Evolutionary conservation across 139 green algal genomes (phyloP).

Genomic region (Axilococcus clingmanii): DNA sequence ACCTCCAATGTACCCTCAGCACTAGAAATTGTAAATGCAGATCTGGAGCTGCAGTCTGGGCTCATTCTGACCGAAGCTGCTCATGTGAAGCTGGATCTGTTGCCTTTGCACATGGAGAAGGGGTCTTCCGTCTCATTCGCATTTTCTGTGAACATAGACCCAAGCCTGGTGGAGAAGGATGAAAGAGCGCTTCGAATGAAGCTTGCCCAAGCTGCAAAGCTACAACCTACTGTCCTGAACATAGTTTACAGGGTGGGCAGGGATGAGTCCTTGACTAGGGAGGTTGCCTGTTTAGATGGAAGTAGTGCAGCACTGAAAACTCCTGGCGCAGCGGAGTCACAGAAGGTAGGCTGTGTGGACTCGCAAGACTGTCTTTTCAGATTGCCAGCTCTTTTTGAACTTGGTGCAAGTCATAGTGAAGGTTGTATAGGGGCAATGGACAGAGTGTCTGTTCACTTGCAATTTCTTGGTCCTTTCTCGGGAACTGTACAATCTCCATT

Average conservation of each 20-base stretch:
- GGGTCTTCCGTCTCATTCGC: constrained; percentile 3
- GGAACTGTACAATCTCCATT: constrained; percentile 24
- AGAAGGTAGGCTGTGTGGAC: too few relatives aligned
- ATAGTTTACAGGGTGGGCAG: constrained; percentile 13
- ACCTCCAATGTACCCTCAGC: constrained; percentile 17
- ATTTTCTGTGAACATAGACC: constrained; percentile 9
- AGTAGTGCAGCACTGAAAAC: too few relatives aligned
- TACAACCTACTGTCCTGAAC: constrained; percentile 9
- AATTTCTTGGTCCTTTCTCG: constrained; percentile 37
- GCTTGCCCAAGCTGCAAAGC: constrained; percentile 8
- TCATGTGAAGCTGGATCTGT: constrained; percentile 3
- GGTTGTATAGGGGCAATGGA: too few relatives aligned
- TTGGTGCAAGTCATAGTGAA: too few relatives aligned
- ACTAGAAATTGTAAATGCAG: too few relatives aligned
- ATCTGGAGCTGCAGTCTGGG: constrained; percentile 19
- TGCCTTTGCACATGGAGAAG: constrained; percentile 8
- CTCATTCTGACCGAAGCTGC: constrained; percentile 4
- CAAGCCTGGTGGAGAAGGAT: background rate
- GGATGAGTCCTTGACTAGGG: background rate
- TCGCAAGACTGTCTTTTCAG: background rate
- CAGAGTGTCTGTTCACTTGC: constrained; percentile 22
- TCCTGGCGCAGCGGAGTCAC: too few relatives aligned
- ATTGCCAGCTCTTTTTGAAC: background rate
- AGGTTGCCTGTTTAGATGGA: background rate
- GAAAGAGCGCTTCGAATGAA: background rate